Conservation (phyloP, 2,329 filamentous ascomycete species). For the Microascus cirrosus region DNA sequence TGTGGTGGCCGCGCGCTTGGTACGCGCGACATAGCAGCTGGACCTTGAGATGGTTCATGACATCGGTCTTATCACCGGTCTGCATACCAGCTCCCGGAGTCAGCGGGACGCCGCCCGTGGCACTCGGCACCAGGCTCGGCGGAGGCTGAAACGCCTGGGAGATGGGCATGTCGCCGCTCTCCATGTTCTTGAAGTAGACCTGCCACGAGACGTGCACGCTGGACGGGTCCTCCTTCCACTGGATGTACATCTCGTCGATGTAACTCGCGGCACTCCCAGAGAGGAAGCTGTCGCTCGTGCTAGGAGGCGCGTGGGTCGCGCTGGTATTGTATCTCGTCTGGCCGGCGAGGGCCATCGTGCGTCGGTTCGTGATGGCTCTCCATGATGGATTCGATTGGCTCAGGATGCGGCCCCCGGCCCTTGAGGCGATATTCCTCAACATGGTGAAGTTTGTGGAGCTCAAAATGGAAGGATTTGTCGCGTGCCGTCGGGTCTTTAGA, state of each 20-base stretch:
- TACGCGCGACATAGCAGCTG: slow-evolving; percentile 95
- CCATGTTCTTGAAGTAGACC: slow-evolving; percentile 99
- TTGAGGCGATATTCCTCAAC: slow-evolving; percentile 59
- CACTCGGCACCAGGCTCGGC: slow-evolving; percentile 77
- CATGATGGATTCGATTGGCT: slow-evolving; percentile 33
- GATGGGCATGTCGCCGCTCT: slow-evolving; percentile 93
- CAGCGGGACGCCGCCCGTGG: slow-evolving; percentile 66
- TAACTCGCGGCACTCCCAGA: slow-evolving; percentile 97
- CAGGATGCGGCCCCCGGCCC: slow-evolving; percentile 54
- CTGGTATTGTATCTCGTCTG: slow-evolving; percentile 39
- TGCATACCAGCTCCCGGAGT: slow-evolving; percentile 54
- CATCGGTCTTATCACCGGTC: slow-evolving; percentile 61
- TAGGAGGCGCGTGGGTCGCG: slow-evolving; percentile 44
- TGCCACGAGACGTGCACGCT: slow-evolving; percentile 98
- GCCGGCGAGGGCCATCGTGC: slow-evolving; percentile 34
- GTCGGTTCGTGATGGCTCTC: slow-evolving; percentile 32
- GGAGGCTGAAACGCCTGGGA: slow-evolving; percentile 95
- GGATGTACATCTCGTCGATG: slow-evolving; percentile 98
- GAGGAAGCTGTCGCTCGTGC: slow-evolving; percentile 92
- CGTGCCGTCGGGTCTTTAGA: neutral
- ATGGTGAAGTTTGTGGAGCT: slow-evolving; percentile 36
- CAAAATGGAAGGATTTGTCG: neutral
- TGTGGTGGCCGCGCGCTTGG: slow-evolving; percentile 96
- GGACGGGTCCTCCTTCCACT: slow-evolving; percentile 87
- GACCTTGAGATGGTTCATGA: slow-evolving; percentile 90